Conservation (phyloP, 495 filamentous ascomycete species). For the Aspergillus homomorphus region DNA sequence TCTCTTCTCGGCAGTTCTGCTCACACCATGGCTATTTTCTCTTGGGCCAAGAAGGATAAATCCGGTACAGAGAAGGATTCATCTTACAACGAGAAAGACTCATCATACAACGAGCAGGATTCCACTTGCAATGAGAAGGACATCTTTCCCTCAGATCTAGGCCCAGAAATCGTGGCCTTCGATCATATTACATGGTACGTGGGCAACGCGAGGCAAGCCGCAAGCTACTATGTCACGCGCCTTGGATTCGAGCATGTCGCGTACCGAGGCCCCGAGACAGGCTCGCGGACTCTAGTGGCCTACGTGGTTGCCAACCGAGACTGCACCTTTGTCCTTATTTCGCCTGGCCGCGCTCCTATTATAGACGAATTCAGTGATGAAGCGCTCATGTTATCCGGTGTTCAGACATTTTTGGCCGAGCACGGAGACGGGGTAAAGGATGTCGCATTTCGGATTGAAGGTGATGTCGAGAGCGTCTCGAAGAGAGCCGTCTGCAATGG, state of each 20-base stretch:
- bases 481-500: conserved; percentile 58
- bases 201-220: conserved; percentile 81
- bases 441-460: conserved; percentile 75
- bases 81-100: neutral
- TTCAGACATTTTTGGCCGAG: conserved; percentile 63
- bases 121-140: neutral
- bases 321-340: conserved; percentile 72
- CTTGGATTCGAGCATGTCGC: conserved; percentile 72
- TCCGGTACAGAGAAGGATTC: too few relatives aligned
- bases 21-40: neutral
- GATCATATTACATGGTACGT: conserved; percentile 84
- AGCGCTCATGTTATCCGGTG: conserved; percentile 57
- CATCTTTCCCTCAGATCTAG: conserved; percentile 19
- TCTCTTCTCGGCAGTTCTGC: neutral
- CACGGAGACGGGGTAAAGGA: conserved; percentile 85
- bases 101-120: too few relatives aligned
- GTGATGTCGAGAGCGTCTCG: conserved; percentile 63
- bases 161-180: conserved; percentile 61
- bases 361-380: conserved; percentile 19
- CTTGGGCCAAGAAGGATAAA: conserved; percentile 2
- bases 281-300: conserved; percentile 64
- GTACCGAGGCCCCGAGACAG: conserved; percentile 76
- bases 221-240: conserved; percentile 70
- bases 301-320: conserved; percentile 68
- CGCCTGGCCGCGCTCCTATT: conserved; percentile 57